Evolutionary conservation across 495 filamentous ascomycete genomes (phyloP), one percentile per base, ranked within the genome.

Genomic region (Xylaria castorea): DNA sequence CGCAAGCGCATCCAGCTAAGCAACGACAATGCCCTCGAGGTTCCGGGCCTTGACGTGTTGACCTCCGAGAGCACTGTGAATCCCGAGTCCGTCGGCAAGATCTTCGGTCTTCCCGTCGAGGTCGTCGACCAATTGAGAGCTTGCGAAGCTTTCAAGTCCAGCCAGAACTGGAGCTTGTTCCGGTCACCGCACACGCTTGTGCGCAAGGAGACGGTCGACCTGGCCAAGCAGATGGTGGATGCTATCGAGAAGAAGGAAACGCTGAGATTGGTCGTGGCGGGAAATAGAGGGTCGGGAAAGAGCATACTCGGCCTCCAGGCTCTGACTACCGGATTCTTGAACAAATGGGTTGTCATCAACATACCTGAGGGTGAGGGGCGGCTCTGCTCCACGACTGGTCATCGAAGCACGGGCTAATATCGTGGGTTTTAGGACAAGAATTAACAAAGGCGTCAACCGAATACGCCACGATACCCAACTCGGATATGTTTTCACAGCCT

Each of bases 1-100:
- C 90, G 94, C 73, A 98, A 97, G 84, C 89, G 92, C 68, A 92
- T 99, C 71, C 90, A 95, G 40, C 88, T 99, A 51, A 96, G 91
- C 82, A 99, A 98, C 82, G 91, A 92, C 77, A 98, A 97, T 84
- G 96, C 96, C 46, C 84, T 97, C 27, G 89, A 89, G 74, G 89
- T 97, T 36, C 78, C 82, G 32, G 91, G 88, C 25, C 82, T 97
- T 79, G 77, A 82, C 73, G 85, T 92, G 25, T 75, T 97, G 55
- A 86, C 83, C 2, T 76, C 83, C 14, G 84, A 89, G 69, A 87
- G 83, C 62, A 83, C 92, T 79, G 77, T 86, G 32, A 82, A 89
- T 68, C 73, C 83, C 36, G 80, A 84, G 16, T 83, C 89, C 18
- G 83, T 83, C 25, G 93, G 94, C 27, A 83, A 86, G 44, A 87